A percentile compares a stretch with the other conserved stretches of the same genome.
Evolutionary conservation across 106 monocot species (phyloP).

Genomic region (Narthecium ossifragum): DNA sequence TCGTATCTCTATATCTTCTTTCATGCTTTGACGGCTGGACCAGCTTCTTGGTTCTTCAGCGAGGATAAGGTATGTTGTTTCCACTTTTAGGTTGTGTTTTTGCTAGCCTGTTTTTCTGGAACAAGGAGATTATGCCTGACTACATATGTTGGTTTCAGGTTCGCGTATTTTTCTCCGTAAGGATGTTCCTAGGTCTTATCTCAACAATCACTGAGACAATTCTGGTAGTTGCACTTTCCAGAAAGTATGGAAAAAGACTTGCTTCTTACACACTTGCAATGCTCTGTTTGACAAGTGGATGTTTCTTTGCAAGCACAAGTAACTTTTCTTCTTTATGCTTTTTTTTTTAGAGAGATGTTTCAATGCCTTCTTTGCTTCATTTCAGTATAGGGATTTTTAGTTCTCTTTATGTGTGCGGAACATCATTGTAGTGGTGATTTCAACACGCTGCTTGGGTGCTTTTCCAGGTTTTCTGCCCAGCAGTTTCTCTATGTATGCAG

Average conservation of each 20-base stretch:
- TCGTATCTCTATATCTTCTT: conserved; percentile 87
- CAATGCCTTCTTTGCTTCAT: background rate
- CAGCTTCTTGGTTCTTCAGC: conserved; percentile 65
- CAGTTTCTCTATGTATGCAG: conserved; percentile 96
- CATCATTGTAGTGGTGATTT: too few relatives aligned
- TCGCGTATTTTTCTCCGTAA: conserved; percentile 79
- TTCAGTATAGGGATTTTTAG: background rate
- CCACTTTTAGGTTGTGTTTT: background rate
- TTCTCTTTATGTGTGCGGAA: background rate
- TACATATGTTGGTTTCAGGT: conserved; percentile 34
- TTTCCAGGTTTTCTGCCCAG: conserved; percentile 92
- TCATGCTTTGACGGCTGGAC: conserved; percentile 75
- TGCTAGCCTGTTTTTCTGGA: conserved; percentile 1
- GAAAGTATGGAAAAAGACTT: conserved; percentile 83
- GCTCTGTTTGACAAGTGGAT: conserved; percentile 94
- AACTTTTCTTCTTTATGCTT: conserved; percentile 17
- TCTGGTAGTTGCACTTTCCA: conserved; percentile 83
- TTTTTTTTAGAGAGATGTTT: background rate
- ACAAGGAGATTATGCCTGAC: background rate
- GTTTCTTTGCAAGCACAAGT: conserved; percentile 99
- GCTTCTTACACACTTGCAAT: conserved; percentile 85
- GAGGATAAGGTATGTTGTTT: conserved; percentile 68
- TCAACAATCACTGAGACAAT: conserved; percentile 77
- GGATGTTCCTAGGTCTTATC: conserved; percentile 86
- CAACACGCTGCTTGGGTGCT: background rate